Base-by-base conservation (phyloP, 441 rosid species). In the Cnidoscolus chayamansa region DNA sequence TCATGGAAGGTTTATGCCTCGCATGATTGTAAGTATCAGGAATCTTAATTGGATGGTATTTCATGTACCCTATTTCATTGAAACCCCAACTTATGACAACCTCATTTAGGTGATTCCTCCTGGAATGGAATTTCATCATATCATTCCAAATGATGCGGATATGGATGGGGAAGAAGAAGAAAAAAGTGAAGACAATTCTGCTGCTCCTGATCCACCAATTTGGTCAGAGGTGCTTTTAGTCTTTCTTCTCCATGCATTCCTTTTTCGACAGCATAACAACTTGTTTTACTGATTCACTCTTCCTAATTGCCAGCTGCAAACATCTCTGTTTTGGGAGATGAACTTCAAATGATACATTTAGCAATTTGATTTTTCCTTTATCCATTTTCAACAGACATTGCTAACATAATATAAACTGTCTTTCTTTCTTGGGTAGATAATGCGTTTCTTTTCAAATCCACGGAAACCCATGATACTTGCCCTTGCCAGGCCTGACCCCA, bases 401-500 rank as follows among this genome's bases (percentile, higher is more conserved):
- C 7, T 1, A 25, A 25, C 12, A 2, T 30, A n/a, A 25, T 12
- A 43, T 7, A 19, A 17, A 54, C 19, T 17, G 15, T 30, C 49
- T 25, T 25, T 7, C 62, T 58, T 37, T 15, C 66, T 67, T 45
- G 57, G 57, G 78, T 92, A 95, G 98, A 89, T 95, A 59, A 95
- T 90, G 99, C 94, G 88, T 12, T 93, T 93, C 86, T 93, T 95
- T 72, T 78, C 94, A 50, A 95, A 93, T 80, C 91, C 99, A 5
- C 88, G 89, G 53, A 95, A 95, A 74, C 99, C 98, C 32, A 90
- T 95, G 97, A 90, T 95, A 74, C 93, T 95, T 40, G 99, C 97
- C 63, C 95, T 95, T 82, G 98, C 99, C 49, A 84, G 99, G 78
- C 95, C 98, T 67, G 99, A 95, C 80, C 99, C 99, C 47, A 93